Conservation (phyloP, 192 early-diverging fungal species). For the Piromyces finnis region DNA sequence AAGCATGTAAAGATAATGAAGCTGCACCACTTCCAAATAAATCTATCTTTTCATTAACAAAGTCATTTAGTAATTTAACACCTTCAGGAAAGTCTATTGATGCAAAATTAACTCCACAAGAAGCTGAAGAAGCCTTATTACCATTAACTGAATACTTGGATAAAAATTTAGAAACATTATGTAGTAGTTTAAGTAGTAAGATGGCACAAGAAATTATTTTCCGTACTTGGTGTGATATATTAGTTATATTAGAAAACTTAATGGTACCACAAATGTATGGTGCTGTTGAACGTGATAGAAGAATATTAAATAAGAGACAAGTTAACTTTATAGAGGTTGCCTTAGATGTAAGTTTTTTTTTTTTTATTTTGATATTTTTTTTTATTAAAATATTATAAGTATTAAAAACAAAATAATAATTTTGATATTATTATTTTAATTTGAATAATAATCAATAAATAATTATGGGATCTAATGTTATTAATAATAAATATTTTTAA, state of each 20-base stretch:
- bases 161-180: constrained; percentile 42
- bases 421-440: background rate
- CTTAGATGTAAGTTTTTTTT: background rate
- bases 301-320: constrained; percentile 23
- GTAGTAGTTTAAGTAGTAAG: constrained; percentile 40
- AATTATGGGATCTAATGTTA: too few relatives aligned
- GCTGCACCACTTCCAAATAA: constrained; percentile 22
- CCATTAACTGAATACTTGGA: constrained; percentile 63
- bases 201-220: constrained; percentile 45
- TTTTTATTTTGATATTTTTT: background rate
- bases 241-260: constrained; percentile 43
- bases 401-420: too few relatives aligned
- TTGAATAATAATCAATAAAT: too few relatives aligned
- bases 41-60: constrained; percentile 21
- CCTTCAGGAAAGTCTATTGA: constrained; percentile 3
- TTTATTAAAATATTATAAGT: too few relatives aligned
- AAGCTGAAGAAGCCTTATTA: constrained; percentile 45
- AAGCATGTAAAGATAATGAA: constrained; percentile 34
- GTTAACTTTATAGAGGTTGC: constrained; percentile 10
- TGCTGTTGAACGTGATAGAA: constrained; percentile 18
- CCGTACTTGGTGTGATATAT: constrained; percentile 54
- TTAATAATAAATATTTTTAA: background rate
- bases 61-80: constrained; percentile 18
- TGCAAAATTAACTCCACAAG: constrained; percentile 5
- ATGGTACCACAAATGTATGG: constrained; percentile 46